Percentiles rank a stretch among this genome's conserved stretches.
phyloP scores from a whole-genome alignment of 139 green algal species.

The Chlamydomonas sp. region DNA sequence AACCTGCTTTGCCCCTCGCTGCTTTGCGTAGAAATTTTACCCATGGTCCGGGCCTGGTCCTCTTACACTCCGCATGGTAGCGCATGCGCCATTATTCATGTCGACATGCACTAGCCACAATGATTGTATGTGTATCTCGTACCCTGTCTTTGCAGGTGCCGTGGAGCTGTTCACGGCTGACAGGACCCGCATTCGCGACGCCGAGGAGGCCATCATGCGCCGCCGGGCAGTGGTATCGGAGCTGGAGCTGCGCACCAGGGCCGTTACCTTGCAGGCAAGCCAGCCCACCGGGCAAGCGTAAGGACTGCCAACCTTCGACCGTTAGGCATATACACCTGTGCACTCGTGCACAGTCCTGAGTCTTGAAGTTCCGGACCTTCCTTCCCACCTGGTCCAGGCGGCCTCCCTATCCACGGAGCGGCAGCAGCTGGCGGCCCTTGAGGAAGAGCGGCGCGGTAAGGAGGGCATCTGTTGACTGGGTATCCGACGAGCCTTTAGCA shows the following conservation, averaged over 20 bases:
- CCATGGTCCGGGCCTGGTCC: neutral
- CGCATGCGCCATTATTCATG: no score
- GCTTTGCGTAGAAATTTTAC: no score
- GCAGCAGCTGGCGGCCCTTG: conserved; percentile 64
- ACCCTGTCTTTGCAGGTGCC: conserved; percentile 31
- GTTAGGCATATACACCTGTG: neutral
- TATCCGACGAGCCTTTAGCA: neutral
- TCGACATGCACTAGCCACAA: no score
- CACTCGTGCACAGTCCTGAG: no score
- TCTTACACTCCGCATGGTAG: no score
- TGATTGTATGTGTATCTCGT: neutral
- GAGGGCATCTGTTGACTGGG: neutral
- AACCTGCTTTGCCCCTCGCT: no score
- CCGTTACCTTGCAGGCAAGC: conserved; percentile 47
- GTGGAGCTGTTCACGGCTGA: conserved; percentile 66
- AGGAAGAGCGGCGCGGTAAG: conserved; percentile 39
- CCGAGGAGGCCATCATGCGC: conserved; percentile 65
- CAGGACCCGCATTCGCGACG: conserved; percentile 56
- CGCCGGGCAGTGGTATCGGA: conserved; percentile 62
- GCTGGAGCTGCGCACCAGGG: conserved; percentile 62
- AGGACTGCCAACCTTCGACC: neutral
- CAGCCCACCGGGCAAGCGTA: no score
- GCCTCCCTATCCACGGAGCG: conserved; percentile 52
- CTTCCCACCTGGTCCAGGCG: conserved; percentile 20
- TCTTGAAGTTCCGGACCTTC: neutral